Evolutionary conservation across 1,284 basidiomycete genomes (phyloP), one percentile per base, ranked within the genome.

Genomic region (Stygiomarasmius scandens): DNA sequence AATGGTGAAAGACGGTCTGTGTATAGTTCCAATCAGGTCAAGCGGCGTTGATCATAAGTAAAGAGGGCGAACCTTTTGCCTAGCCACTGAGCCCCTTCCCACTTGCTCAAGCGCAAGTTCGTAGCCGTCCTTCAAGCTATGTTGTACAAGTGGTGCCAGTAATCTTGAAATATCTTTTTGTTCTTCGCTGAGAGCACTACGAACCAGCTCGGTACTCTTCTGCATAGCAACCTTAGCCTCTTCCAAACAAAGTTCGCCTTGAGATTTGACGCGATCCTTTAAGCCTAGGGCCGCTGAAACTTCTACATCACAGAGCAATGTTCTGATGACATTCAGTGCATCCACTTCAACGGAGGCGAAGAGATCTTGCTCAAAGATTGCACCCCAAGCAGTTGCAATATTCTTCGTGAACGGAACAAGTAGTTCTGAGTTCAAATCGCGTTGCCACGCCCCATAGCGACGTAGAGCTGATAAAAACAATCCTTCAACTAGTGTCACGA

Each of bases 91-190:
- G 22, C 85, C 85, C 14, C 48, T 70, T 0, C 84, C 85, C 29
- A 75, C 68, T 63, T 86, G 81, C 52, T 77, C 71, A 77, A 82
- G 79, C 0, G 84, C 84, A 3, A 61, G 68, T 48, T 78, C 67
- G 64, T 87, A 87, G 0, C 80, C 82, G 2, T 79, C 75, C 3
- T 71, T 36, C 8, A 87, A 72, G 61, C 82, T 76, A 24, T 67
- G 65, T 63, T 82, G 79, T 12, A 87, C 77, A 63, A 85, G 81
- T 2, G 84, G 84, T 10, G 82, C 77, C 56, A 87, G 72, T 60
- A 74, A 80, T 14, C 84, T 75, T 0, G 83, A 85, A 12, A 84
- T 72, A 56, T 85, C 83, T 69, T 86, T 86, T 67, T 86, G 84
- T 62, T 84, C 72, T 14, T 67, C 71, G 57, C 72, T 77, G 71